Conservation (phyloP, 345 rosid species). For the Lepidium aucheri region DNA sequence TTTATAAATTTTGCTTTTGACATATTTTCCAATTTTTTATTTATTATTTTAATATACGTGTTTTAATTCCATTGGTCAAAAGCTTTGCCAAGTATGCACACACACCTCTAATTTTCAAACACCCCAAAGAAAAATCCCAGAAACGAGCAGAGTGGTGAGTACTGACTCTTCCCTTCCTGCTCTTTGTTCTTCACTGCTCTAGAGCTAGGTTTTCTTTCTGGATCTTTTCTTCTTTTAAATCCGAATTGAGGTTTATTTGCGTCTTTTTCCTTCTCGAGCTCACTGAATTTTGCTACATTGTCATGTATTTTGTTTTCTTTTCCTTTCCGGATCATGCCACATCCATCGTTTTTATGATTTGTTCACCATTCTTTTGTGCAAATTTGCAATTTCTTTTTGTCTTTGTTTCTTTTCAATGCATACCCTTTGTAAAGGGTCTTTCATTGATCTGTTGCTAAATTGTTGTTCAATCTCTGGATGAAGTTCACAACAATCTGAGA, state of each 20-base stretch:
- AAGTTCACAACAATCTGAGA: not conserved
- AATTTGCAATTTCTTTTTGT: not conserved
- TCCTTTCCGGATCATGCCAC: not conserved
- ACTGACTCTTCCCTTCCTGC: not conserved
- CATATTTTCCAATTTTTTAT: no score
- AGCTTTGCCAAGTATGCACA: not conserved
- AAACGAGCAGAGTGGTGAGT: not conserved
- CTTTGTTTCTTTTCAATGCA: not conserved
- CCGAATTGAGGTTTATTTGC: not conserved
- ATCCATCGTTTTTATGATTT: not conserved
- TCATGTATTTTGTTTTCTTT: not conserved
- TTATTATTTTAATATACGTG: not conserved
- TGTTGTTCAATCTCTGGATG: not conserved
- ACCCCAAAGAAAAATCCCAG: not conserved
- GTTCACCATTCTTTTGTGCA: not conserved
- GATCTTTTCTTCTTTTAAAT: not conserved
- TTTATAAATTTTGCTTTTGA: not conserved
- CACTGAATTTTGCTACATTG: not conserved
- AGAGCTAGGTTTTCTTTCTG: not conserved
- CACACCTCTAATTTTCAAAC: not conserved
- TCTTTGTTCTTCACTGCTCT: not conserved
- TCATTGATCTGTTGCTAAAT: not conserved
- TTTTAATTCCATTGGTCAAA: not conserved
- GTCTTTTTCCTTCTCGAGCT: not conserved
- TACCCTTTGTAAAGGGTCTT: not conserved